Conservation (phyloP, 2,329 filamentous ascomycete species). For the Fusarium brevicatenulatum region DNA sequence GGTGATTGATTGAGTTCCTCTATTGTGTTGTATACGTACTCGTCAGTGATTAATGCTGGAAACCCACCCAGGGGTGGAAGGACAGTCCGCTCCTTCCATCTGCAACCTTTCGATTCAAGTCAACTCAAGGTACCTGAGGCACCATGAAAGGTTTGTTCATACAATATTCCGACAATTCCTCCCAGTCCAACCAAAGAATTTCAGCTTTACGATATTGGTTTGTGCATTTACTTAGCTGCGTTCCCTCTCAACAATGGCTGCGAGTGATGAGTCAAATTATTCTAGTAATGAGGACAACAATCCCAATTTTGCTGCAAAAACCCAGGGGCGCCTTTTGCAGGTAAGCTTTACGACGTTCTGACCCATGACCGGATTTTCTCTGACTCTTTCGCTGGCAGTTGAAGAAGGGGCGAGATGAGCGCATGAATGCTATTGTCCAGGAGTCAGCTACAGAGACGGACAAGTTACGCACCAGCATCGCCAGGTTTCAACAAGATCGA, state of each 20-base stretch:
- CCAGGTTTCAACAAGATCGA: slow-evolving; percentile 37
- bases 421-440: slow-evolving; percentile 36
- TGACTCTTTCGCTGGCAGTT: slow-evolving; percentile 38
- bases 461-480: slow-evolving; percentile 37
- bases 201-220: background rate
- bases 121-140: background rate
- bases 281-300: slow-evolving; percentile 37
- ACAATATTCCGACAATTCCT: background rate
- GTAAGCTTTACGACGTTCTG: slow-evolving; percentile 9
- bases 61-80: background rate
- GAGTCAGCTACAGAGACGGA: slow-evolving; percentile 42
- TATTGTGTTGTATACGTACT: background rate
- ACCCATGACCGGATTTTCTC: background rate
- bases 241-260: slow-evolving; percentile 21
- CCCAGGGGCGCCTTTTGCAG: slow-evolving; percentile 44
- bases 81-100: slow-evolving; percentile 14
- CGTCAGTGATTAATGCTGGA: background rate
- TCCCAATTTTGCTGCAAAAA: slow-evolving; percentile 38
- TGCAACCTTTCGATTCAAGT: background rate
- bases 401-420: slow-evolving; percentile 45
- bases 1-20: background rate
- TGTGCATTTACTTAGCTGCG: background rate
- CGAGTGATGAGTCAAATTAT: slow-evolving; percentile 22
- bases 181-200: background rate
- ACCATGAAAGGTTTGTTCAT: background rate